Percentiles rank a stretch among this genome's conserved stretches.
These are phyloP conservation scores for Plasmodium vivax DNA, from an alignment of 169 alveolate genomes.

Conservation along the genomic window DNA sequence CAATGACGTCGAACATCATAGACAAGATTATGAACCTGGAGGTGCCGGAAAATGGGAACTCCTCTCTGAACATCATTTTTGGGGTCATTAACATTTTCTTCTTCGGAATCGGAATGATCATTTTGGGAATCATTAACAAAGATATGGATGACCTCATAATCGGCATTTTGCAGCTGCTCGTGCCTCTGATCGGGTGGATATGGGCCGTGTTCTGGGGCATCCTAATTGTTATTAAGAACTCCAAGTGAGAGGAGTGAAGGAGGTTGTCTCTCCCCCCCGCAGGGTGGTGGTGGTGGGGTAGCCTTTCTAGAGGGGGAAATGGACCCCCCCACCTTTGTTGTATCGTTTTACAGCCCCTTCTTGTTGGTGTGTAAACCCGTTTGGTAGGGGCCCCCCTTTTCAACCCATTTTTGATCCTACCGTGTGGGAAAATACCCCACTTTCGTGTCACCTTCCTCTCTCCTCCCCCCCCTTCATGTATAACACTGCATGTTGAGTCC, in stretches of 20 bases:
- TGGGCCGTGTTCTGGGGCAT: conserved; percentile 90
- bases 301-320: neutral
- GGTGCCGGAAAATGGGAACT: conserved; percentile 75
- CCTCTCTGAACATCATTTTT: conserved; percentile 57
- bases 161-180: conserved; percentile 82
- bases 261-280: neutral
- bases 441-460: neutral
- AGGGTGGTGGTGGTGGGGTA: neutral
- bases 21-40: conserved; percentile 32
- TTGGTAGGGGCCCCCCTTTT: neutral
- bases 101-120: conserved; percentile 86
- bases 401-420: neutral
- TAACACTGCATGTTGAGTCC: neutral
- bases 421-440: neutral
- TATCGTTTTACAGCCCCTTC: neutral
- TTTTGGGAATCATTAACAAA: conserved; percentile 83
- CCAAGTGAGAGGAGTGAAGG: neutral
- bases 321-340: neutral
- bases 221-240: conserved; percentile 76
- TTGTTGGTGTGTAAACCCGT: neutral
- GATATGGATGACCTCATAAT: conserved; percentile 84
- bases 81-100: conserved; percentile 83
- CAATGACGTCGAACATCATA: conserved; percentile 30
- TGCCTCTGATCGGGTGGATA: conserved; percentile 88
- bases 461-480: neutral